Base-by-base conservation (phyloP, 331 rosid species). In the Arachis monticola region DNA sequence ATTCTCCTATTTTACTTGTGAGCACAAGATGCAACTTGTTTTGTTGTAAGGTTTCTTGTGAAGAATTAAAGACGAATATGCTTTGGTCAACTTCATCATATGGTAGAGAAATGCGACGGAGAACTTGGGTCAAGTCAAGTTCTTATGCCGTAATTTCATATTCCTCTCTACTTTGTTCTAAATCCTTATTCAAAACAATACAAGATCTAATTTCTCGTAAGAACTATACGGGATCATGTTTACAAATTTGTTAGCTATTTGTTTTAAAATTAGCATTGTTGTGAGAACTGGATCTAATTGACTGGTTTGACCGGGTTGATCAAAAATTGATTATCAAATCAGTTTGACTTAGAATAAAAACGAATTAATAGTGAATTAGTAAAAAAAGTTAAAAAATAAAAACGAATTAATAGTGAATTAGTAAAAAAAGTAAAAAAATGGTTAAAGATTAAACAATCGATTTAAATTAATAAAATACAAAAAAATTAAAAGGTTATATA, bases 31-130 rank as follows among this genome's bases (percentile, higher is more conserved):
- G 69, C 70, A 66, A 78, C 77, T 57, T 79, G 77, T 50, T 44
- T 52, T 66, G 66, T 62, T 85, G 80, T 81, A 79, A 78, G 59
- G 72, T 78, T 75, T 72, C 80, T 67, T 85, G 84, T 78, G 82
- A 73, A 81, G 76, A 78, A 71, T 78, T 51, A 51, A 12, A 67
- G 69, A 67, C 64, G 53, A 31, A 57, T 67, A 32, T 74, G 9
- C 47, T 69, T 52, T 74, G 17, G 79, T 80, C 80, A 77, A 78
- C 78, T 57, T 63, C 45, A 72, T 63, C 62, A 41, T 45, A 48
- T 17, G 50, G 72, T 17, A 52, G 69, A 71, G 66, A 60, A 46
- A 71, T 58, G 46, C 48, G 14, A 58, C 40, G 30, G 12, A 67
- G 69, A 69, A 38, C 64, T 8, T 67, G 35, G 70, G 53, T 53